Percentiles rank a stretch among this genome's conserved stretches.
These are phyloP conservation scores for Gleditsia sinensis DNA, from an alignment of 306 rosid genomes.

Conservation along the genomic window DNA sequence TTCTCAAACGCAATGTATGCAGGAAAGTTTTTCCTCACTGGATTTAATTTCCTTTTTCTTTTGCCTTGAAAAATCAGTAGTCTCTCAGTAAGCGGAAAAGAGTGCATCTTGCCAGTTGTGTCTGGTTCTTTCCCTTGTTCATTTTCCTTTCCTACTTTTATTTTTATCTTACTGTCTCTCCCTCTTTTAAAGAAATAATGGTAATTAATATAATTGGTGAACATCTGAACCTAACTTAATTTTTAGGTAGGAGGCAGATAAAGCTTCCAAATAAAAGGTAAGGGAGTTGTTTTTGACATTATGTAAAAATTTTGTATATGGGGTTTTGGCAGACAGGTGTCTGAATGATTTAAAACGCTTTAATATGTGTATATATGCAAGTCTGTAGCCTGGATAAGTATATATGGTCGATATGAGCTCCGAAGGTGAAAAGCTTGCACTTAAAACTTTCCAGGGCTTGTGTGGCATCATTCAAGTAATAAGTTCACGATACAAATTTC, in stretches of 20 bases:
- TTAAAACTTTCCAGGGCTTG: neutral
- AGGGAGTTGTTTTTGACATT: neutral
- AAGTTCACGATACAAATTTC: neutral
- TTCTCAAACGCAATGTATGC: neutral
- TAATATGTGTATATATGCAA: neutral
- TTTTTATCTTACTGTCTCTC: no score
- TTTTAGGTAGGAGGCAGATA: neutral
- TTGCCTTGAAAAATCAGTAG: neutral
- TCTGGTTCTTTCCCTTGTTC: neutral
- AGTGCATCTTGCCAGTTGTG: neutral
- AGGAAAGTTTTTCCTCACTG: neutral
- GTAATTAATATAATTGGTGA: neutral
- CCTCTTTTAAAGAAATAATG: no score
- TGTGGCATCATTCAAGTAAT: neutral
- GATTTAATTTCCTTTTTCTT: neutral
- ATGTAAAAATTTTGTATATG: neutral
- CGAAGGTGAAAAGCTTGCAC: neutral
- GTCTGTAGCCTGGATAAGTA: neutral
- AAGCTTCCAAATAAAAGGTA: neutral
- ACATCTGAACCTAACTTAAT: neutral
- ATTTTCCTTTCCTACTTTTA: neutral
- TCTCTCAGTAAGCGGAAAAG: neutral
- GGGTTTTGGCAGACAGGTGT: neutral
- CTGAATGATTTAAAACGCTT: neutral
- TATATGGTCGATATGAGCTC: neutral